Conservation (phyloP, 2,329 filamentous ascomycete species). For the Cladorrhinum sp. region DNA sequence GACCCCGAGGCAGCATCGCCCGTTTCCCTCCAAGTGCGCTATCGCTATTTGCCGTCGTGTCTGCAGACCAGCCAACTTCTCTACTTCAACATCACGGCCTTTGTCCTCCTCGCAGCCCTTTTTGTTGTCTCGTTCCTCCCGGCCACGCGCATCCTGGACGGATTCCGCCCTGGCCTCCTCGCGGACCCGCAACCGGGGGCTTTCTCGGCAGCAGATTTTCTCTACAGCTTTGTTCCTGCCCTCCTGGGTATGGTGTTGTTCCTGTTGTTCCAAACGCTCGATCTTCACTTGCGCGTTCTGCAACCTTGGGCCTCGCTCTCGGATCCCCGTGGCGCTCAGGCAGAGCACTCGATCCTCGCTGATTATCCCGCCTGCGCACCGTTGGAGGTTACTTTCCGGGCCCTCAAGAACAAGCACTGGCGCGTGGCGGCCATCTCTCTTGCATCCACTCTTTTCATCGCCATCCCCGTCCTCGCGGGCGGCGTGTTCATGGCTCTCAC, state of each 20-base stretch:
- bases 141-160: conserved; percentile 59
- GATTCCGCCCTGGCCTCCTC: conserved; percentile 68
- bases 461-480: conserved; percentile 65
- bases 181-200: conserved; percentile 58
- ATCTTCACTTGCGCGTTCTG: conserved; percentile 62
- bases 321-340: conserved; percentile 55
- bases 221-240: conserved; percentile 75
- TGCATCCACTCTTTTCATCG: conserved; percentile 55
- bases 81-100: conserved; percentile 58
- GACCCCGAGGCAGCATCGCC: conserved; percentile 43
- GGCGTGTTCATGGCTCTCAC: conserved; percentile 74
- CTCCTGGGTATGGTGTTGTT: conserved; percentile 65
- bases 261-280: conserved; percentile 64
- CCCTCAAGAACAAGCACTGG: conserved; percentile 60
- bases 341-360: conserved; percentile 62
- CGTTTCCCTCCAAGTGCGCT: conserved; percentile 53
- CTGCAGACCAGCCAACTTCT: conserved; percentile 65
- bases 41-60: conserved; percentile 74
- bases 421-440: conserved; percentile 61
- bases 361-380: conserved; percentile 69
- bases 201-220: conserved; percentile 84
- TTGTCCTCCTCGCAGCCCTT: conserved; percentile 65
- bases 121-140: conserved; percentile 77
- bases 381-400: conserved; percentile 55
- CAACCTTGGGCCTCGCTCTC: conserved; percentile 66